Percentiles rank a stretch among this genome's conserved stretches.
Evolutionary conservation across 192 early-diverging fungal genomes (phyloP).

Genomic region (Paraglomus brasilianum): DNA sequence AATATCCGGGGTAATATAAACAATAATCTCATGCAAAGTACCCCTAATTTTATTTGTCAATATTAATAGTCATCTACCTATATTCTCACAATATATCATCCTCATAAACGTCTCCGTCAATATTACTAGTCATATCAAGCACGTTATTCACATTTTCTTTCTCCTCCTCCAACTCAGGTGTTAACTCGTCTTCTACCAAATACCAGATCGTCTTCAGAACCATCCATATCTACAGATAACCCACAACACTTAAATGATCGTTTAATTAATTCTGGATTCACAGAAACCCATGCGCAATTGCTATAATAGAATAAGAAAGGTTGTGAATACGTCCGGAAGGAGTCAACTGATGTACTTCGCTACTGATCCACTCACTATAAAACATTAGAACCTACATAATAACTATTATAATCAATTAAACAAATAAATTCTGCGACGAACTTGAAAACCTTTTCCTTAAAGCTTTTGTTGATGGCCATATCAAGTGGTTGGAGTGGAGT

Average conservation of each 20-base stretch:
- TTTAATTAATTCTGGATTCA: background rate
- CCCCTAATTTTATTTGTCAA: no score
- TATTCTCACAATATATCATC: no score
- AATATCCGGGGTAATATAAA: no score
- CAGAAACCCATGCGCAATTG: background rate
- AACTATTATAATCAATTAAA: background rate
- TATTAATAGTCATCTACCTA: no score
- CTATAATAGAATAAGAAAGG: background rate
- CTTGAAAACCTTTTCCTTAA: background rate
- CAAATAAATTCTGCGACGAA: background rate
- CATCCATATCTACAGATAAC: background rate
- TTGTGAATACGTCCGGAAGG: background rate
- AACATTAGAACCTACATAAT: background rate
- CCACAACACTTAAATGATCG: slow-evolving; percentile 10
- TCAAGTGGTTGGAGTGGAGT: slow-evolving; percentile 5
- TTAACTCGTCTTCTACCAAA: background rate
- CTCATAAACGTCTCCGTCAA: no score
- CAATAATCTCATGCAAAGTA: no score
- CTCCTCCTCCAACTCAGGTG: background rate
- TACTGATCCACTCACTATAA: slow-evolving; percentile 5
- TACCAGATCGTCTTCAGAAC: background rate
- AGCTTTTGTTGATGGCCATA: background rate
- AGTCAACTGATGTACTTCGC: background rate
- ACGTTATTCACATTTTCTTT: background rate
- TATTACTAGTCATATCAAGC: background rate